Base-by-base conservation (phyloP, 345 rosid species). In the Syzygium grande region DNA sequence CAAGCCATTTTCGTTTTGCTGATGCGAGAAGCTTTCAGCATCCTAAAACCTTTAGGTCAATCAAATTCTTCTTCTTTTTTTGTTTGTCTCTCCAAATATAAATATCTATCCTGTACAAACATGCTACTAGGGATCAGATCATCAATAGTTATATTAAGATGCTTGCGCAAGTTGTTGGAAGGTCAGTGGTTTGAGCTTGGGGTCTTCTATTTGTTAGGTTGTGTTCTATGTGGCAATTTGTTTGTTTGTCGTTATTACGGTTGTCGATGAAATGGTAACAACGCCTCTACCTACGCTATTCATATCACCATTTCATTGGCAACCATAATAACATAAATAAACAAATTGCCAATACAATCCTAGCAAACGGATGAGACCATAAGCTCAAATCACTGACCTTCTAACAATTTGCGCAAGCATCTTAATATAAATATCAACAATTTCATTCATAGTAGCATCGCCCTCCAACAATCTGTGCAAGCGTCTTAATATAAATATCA, bases 121-220 rank as follows among this genome's bases (percentile, higher is more conserved):
- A 43, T 6, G 46, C 46, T 43, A 43, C 46, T 43, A 43, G 46
- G 46, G 46, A 43, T 5, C 7, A 43, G 46, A 43, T 43, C 46
- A 43, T 43, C 46, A 43, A 43, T 43, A 43, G 46, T 43, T 43
- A 43, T 43, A 43, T 43, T 43, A 43, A 43, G 65, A 29, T 15
- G 65, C 30, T 11, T 59, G 65, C 1, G 65, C 30, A 58, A 14
- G 30, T 25, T 59, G 29, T 27, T 59, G 30, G 30, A 59, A 59
- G 65, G 30, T 27, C 29, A 11, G 30, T 25, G 65, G 12, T 5
- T 59, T 59, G 95, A 51, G 98, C 94, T 87, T 92, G 93, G 52
- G 98, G 96, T 63, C 77, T 3, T 63, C 89, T 88, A 94, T 95
- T 83, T 95, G 92, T 92, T 92, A 93, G 98, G 77, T 15, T 63